phyloP scores from a whole-genome alignment of 768 basidiomycete species.

The Lactifluus pinguis region DNA sequence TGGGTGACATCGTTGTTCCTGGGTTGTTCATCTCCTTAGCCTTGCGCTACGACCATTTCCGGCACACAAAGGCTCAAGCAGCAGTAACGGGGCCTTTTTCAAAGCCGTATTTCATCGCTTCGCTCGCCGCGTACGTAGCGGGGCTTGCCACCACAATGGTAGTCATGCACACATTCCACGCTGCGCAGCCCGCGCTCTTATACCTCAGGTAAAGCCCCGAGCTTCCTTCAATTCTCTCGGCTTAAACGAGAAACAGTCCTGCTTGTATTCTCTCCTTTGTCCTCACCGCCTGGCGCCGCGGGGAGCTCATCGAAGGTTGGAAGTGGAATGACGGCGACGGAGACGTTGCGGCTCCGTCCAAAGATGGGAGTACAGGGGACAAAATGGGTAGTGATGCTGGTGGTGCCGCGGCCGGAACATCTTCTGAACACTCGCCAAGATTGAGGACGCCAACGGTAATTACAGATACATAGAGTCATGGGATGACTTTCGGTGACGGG shows the following conservation, averaged over 20 bases:
- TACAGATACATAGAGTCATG: too few relatives aligned
- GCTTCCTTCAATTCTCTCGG: too few relatives aligned
- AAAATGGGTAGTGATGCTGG: not conserved
- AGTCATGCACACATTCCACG: slow-evolving; percentile 71
- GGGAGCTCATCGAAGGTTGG: slow-evolving; percentile 68
- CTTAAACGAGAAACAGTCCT: slow-evolving; percentile 37
- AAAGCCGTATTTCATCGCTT: slow-evolving; percentile 71
- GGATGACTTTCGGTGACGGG: too few relatives aligned
- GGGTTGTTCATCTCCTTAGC: slow-evolving; percentile 73
- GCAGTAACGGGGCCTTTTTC: slow-evolving; percentile 29
- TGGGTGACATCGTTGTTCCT: slow-evolving; percentile 76
- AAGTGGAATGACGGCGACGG: slow-evolving; percentile 63
- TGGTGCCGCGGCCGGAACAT: not conserved
- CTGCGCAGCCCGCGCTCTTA: slow-evolving; percentile 85
- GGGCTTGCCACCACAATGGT: slow-evolving; percentile 71
- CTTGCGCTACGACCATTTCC: slow-evolving; percentile 72
- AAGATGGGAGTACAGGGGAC: slow-evolving; percentile 19
- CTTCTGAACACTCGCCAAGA: too few relatives aligned
- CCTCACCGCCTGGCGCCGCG: slow-evolving; percentile 45
- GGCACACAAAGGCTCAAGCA: slow-evolving; percentile 24
- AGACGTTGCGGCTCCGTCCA: slow-evolving; percentile 21
- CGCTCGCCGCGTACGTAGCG: slow-evolving; percentile 58
- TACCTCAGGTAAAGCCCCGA: slow-evolving; percentile 63
- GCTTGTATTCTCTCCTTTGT: slow-evolving; percentile 68
- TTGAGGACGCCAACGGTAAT: too few relatives aligned